Percentiles rank a stretch among this genome's conserved stretches.
Evolutionary conservation across 2,329 filamentous ascomycete species (phyloP).

Genomic region (Nemania bipapillata): DNA sequence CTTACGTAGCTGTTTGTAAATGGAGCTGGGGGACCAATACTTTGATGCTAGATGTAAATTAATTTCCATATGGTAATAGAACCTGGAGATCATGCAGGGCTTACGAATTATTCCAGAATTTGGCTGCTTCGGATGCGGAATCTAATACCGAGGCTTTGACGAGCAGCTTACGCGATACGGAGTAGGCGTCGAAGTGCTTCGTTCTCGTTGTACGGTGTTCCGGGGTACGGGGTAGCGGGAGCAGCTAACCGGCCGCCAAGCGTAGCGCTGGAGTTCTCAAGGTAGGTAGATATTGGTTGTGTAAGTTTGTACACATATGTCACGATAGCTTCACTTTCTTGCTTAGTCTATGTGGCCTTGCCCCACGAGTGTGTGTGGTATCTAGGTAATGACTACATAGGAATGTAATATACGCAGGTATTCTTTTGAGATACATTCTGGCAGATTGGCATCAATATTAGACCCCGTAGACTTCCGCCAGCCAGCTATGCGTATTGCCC

Average conservation of each 20-base stretch:
- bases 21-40: too few relatives aligned
- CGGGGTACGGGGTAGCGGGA: background rate
- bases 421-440: background rate
- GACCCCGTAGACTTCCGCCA: background rate
- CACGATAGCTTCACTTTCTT: constrained; percentile 33
- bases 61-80: background rate
- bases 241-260: background rate
- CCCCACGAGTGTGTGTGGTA: background rate
- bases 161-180: background rate
- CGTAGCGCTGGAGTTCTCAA: background rate
- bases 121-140: background rate
- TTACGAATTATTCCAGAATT: too few relatives aligned
- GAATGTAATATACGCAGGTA: background rate
- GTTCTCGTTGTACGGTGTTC: constrained; percentile 8
- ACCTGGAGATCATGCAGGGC: background rate
- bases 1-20: too few relatives aligned
- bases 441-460: background rate
- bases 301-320: constrained; percentile 23
- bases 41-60: too few relatives aligned
- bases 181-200: constrained; percentile 2
- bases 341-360: background rate
- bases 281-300: constrained; percentile 5
- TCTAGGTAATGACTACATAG: background rate
- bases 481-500: background rate
- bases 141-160: background rate